These are phyloP conservation scores for Arthrinium puccinioides DNA, from an alignment of 2,329 filamentous ascomycete genomes.

Conservation along the genomic window DNA sequence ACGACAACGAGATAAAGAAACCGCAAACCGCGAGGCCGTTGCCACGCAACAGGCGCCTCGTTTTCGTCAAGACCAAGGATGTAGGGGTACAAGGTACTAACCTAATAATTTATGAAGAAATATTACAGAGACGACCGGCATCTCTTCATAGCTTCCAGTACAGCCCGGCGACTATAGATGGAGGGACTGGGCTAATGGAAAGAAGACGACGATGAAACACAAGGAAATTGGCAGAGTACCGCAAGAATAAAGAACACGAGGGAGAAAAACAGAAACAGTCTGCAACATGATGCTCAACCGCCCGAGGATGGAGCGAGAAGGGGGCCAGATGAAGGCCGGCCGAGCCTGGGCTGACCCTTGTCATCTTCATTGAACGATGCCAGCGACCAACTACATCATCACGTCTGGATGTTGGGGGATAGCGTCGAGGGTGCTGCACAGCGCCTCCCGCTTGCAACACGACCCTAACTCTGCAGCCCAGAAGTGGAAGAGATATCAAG, in stretches of 20 bases:
- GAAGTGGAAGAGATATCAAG: no score
- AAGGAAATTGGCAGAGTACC: conserved; percentile 10
- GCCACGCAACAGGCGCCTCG: no score
- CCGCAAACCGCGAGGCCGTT: no score
- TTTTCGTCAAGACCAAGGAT: no score
- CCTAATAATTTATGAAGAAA: conserved; percentile 22
- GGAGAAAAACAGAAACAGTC: conserved; percentile 11
- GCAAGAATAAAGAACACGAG: conserved; percentile 11
- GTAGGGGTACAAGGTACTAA: conserved; percentile 17
- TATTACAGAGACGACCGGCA: conserved; percentile 23
- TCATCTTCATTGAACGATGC: no score
- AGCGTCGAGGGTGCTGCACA: no score
- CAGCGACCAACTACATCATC: no score
- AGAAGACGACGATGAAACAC: conserved; percentile 16
- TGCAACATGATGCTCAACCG: conserved; percentile 2
- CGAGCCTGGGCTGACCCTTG: no score
- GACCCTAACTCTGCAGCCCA: no score
- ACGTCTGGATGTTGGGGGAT: no score
- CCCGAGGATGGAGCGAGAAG: conserved; percentile 1
- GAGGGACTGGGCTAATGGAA: conserved; percentile 13
- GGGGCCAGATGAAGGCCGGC: conserved; percentile 1
- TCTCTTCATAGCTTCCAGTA: conserved; percentile 22
- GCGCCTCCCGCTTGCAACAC: no score
- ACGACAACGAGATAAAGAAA: no score
- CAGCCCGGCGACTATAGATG: conserved; percentile 17